A percentile compares a stretch with the other conserved stretches of the same genome.
Evolutionary conservation across 768 basidiomycete species (phyloP).

Genomic region (Stropharia rugosoannulata): DNA sequence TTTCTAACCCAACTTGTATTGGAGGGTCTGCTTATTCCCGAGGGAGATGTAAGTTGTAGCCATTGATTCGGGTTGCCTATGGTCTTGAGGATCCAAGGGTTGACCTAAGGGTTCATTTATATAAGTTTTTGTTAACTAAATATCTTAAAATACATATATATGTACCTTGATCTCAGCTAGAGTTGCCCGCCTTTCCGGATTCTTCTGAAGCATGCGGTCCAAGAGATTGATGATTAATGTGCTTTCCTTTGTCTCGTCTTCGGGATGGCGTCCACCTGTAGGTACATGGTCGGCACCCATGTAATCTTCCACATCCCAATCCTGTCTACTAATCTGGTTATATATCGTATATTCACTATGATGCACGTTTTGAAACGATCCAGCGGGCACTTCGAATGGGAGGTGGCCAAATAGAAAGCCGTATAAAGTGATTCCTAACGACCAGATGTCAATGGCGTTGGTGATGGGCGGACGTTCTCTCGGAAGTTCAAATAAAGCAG

Average conservation of each 20-base stretch:
- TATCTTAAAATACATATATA: background rate
- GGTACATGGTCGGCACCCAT: slow-evolving; percentile 36
- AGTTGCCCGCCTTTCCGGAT: slow-evolving; percentile 31
- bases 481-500: slow-evolving; percentile 15
- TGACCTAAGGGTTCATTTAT: slow-evolving; percentile 20
- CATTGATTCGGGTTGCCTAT: slow-evolving; percentile 34
- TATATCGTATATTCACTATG: slow-evolving; percentile 40
- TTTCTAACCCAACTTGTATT: slow-evolving; percentile 23
- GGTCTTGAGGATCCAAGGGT: slow-evolving; percentile 38
- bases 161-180: slow-evolving; percentile 34
- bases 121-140: background rate
- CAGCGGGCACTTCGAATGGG: slow-evolving; percentile 36
- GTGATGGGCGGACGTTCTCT: slow-evolving; percentile 37
- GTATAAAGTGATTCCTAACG: slow-evolving; percentile 45
- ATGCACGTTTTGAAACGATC: slow-evolving; percentile 32
- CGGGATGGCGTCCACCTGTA: slow-evolving; percentile 35
- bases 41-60: slow-evolving; percentile 32
- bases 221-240: slow-evolving; percentile 31
- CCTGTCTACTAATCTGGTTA: slow-evolving; percentile 38
- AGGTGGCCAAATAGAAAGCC: slow-evolving; percentile 45
- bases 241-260: slow-evolving; percentile 27
- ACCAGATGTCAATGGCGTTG: slow-evolving; percentile 48
- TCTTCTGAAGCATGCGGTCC: slow-evolving; percentile 40
- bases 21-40: slow-evolving; percentile 1
- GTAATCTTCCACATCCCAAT: slow-evolving; percentile 35